These are phyloP conservation scores for Astragalus membranaceus DNA, from an alignment of 306 rosid species.

Conservation along the genomic window DNA sequence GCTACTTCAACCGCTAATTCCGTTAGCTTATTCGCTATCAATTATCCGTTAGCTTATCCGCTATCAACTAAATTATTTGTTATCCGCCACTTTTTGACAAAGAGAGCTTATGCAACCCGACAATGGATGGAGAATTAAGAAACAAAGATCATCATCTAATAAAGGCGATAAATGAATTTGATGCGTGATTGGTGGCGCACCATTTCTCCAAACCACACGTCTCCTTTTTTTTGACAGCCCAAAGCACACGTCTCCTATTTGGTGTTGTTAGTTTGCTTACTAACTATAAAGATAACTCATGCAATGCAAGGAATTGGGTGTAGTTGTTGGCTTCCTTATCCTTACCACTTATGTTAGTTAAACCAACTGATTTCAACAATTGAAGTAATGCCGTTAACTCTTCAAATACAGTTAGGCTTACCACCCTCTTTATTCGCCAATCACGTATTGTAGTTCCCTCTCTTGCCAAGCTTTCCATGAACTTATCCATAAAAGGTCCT, in stretches of 20 bases:
- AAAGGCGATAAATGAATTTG: neutral
- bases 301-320: neutral
- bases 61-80: no score
- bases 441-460: neutral
- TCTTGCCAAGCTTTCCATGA: neutral
- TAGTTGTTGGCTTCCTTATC: conserved; percentile 12
- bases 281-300: neutral
- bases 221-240: no score
- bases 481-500: conserved; percentile 6
- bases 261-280: neutral
- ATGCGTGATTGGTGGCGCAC: neutral
- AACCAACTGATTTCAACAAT: conserved; percentile 12
- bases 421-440: neutral
- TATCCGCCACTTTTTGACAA: no score
- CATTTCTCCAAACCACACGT: neutral
- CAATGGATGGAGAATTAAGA: no score
- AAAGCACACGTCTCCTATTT: neutral
- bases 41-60: no score
- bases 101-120: no score
- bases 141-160: neutral
- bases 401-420: conserved; percentile 12
- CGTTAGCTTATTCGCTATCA: no score
- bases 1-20: no score
- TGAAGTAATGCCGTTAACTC: neutral
- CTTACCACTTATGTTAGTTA: neutral